Base-by-base conservation (phyloP, 768 basidiomycete species). In the Trametes cubensis region DNA sequence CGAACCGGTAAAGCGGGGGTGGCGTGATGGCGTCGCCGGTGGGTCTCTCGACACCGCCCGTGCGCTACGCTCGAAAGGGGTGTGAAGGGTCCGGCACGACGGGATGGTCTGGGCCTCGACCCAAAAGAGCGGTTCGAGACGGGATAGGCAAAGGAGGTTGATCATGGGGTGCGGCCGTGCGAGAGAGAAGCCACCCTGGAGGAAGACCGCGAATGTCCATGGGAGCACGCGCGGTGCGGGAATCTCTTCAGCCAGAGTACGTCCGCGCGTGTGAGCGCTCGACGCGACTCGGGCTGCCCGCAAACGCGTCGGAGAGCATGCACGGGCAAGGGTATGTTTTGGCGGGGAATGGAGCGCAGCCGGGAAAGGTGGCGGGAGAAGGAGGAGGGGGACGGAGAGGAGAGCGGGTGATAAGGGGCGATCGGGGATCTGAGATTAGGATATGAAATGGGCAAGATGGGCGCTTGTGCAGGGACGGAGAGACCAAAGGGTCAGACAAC, bases 161-260 rank as follows among this genome's bases (percentile, higher is more conserved):
- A 53, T 64, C 63, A 64, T 64, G 63, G 63, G 63, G 55, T 57
- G 28, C 28, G 39, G 6, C 54, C 63, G 63, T 64, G 63, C 63
- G 63, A 64, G 58, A 60, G 55, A 64, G 63, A 64, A 64, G 58
- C 58, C 58, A 34, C 54, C 58, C 54, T 40, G 58, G 52, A 60
- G 54, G 53, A 55, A 63, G 58, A 55, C 52, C 38, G 62, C 47
- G 40, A 54, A 40, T 39, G 20, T 4, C 17, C 62, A 53, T 63
- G 62, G 57, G 62, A 63, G 57, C 21, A 20, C 57, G 44, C 34
- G 40, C 62, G 21, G 11, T 46, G 45, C 28, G 23, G 46, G 55
- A 46, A 47, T 17, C 23, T 18, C 44, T 26, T 15, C 15, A 28
- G 48, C 25, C 48, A 17, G 48, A 23, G 26, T 49, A 7, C 25